Percentiles rank a stretch among this genome's conserved stretches.
These are phyloP conservation scores for Funneliformis mosseae DNA, from an alignment of 192 early-diverging fungal species.

Conservation along the genomic window DNA sequence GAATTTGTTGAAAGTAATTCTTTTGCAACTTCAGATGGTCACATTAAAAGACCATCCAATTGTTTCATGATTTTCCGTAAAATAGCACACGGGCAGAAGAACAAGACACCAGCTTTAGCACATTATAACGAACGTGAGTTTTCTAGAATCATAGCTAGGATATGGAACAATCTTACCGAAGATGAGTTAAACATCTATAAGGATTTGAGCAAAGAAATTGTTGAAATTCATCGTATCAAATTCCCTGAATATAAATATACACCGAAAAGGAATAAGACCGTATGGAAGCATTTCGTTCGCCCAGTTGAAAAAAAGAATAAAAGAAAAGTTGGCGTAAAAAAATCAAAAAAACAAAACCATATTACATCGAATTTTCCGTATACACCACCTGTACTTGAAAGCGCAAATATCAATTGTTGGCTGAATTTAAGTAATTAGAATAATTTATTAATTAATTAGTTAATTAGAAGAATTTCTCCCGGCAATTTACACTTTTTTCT, in stretches of 20 bases:
- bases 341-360: no score
- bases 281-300: neutral
- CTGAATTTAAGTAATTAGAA: no score
- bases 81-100: slow-evolving; percentile 5
- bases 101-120: neutral
- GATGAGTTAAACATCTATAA: neutral
- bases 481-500: no score
- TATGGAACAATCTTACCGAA: neutral
- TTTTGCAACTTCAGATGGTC: neutral
- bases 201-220: neutral
- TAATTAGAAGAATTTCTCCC: no score
- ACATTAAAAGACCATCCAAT: slow-evolving; percentile 3
- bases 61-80: slow-evolving; percentile 11
- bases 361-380: no score
- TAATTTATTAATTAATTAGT: no score
- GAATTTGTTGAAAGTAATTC: neutral
- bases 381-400: no score
- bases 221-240: neutral
- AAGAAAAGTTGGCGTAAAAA: no score
- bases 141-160: neutral
- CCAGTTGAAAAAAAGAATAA: no score
- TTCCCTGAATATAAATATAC: slow-evolving; percentile 1
- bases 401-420: no score
- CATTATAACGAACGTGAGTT: neutral
- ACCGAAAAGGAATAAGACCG: neutral